These are phyloP conservation scores for Colletotrichum lentis DNA, from an alignment of 2,329 filamentous ascomycete species.

Conservation along the genomic window DNA sequence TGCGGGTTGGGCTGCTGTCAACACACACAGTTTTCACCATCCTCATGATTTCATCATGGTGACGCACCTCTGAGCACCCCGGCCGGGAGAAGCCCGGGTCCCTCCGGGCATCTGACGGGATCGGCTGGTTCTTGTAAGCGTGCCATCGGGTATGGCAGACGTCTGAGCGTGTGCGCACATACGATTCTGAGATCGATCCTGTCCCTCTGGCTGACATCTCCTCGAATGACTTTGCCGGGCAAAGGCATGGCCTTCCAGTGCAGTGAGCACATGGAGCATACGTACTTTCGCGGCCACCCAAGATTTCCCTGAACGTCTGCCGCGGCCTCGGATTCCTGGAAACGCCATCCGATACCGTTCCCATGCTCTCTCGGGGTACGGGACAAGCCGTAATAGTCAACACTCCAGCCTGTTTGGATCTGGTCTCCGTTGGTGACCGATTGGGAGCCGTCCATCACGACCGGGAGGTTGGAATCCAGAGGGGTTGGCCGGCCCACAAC, in stretches of 20 bases:
- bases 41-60: background rate
- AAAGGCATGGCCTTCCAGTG: conserved; percentile 36
- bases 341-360: conserved; percentile 32
- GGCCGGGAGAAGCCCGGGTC: conserved; percentile 33
- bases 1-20: conserved; percentile 19
- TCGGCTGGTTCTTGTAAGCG: conserved; percentile 26
- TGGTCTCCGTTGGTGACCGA: conserved; percentile 29
- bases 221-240: conserved; percentile 30
- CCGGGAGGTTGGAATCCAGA: conserved; percentile 2
- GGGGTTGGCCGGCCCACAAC: conserved; percentile 12
- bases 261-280: conserved; percentile 32
- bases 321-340: conserved; percentile 34
- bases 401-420: conserved; percentile 31
- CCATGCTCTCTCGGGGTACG: conserved; percentile 21
- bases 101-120: conserved; percentile 17
- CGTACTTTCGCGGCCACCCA: conserved; percentile 29
- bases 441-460: conserved; percentile 15
- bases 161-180: background rate
- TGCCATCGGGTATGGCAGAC: background rate
- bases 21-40: background rate
- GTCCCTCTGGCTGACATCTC: conserved; percentile 33
- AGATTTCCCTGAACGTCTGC: conserved; percentile 20
- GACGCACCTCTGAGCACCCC: conserved; percentile 33
- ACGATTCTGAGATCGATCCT: conserved; percentile 32
- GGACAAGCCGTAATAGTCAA: conserved; percentile 34